Evolutionary conservation across 2,329 filamentous ascomycete species (phyloP).

Genomic region (Aspergillus ibericus): DNA sequence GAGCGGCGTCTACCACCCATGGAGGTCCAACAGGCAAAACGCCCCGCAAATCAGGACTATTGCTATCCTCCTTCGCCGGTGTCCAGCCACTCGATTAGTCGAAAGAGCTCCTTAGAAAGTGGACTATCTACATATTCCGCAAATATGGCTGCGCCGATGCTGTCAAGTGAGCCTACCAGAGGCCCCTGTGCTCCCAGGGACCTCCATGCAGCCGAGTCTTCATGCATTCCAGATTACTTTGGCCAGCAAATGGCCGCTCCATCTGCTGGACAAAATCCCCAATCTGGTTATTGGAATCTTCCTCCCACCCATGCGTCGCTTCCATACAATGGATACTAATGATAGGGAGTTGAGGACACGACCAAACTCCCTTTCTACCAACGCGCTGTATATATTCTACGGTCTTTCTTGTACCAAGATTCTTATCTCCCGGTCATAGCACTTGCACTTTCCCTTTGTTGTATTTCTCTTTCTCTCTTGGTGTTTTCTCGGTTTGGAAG

Average conservation of each 20-base stretch:
- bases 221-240: slow-evolving; percentile 20
- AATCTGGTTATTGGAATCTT: slow-evolving; percentile 16
- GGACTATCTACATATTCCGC: slow-evolving; percentile 17
- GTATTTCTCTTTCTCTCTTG: background rate
- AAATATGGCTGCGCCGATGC: slow-evolving; percentile 14
- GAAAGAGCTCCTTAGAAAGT: slow-evolving; percentile 21
- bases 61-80: slow-evolving; percentile 19
- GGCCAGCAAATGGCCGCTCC: slow-evolving; percentile 16
- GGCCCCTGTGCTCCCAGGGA: slow-evolving; percentile 6
- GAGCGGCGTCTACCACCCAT: background rate
- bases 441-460: background rate
- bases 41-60: slow-evolving; percentile 9
- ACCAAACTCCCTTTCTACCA: background rate
- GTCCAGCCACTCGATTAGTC: slow-evolving; percentile 17
- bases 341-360: background rate
- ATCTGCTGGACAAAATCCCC: slow-evolving; percentile 5
- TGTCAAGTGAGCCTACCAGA: slow-evolving; percentile 10
- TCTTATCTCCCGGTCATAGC: background rate
- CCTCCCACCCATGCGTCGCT: slow-evolving; percentile 11
- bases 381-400: background rate
- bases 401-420: background rate
- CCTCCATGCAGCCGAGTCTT: slow-evolving; percentile 5
- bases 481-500: background rate
- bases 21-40: slow-evolving; percentile 3
- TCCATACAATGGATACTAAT: slow-evolving; percentile 17